Evolutionary conservation across 2,329 filamentous ascomycete species (phyloP).

Genomic region (Bipolaris victoriae): DNA sequence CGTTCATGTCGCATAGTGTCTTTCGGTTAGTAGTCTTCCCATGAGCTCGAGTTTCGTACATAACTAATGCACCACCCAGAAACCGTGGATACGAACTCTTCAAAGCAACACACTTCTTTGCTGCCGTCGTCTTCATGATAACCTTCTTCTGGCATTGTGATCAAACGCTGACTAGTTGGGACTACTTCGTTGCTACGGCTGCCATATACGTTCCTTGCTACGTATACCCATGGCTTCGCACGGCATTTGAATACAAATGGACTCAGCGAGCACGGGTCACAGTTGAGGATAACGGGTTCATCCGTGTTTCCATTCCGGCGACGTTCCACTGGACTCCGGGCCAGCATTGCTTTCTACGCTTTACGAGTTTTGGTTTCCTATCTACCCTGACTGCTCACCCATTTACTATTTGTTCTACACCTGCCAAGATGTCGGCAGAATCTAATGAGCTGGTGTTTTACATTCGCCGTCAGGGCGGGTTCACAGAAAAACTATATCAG

Average conservation of each 20-base stretch:
- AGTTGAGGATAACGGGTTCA: conserved; percentile 28
- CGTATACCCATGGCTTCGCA: conserved; percentile 55
- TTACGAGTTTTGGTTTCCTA: conserved; percentile 51
- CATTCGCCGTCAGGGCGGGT: conserved; percentile 56
- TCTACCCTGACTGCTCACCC: conserved; percentile 59
- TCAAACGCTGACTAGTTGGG: conserved; percentile 52
- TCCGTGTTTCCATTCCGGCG: conserved; percentile 27
- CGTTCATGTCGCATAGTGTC: conserved; percentile 59
- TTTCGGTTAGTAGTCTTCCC: conserved; percentile 52
- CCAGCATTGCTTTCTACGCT: conserved; percentile 64
- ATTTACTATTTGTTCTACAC: conserved; percentile 62
- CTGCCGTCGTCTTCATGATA: conserved; percentile 61
- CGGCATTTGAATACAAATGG: conserved; percentile 59
- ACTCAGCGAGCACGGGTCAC: conserved; percentile 52
- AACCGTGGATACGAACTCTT: conserved; percentile 66
- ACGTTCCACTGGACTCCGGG: conserved; percentile 58
- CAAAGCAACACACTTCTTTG: conserved; percentile 62
- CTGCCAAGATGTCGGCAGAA: conserved; percentile 21
- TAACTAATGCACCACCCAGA: conserved; percentile 37
- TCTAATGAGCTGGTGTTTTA: conserved; percentile 59
- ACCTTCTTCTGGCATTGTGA: conserved; percentile 68
- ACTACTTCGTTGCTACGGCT: conserved; percentile 66
- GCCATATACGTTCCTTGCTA: conserved; percentile 59
- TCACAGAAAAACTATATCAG: conserved; percentile 54
- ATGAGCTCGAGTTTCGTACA: neutral